phyloP scores from a whole-genome alignment of 2,329 filamentous ascomycete genomes.

The Stagonosporopsis tanaceti region DNA sequence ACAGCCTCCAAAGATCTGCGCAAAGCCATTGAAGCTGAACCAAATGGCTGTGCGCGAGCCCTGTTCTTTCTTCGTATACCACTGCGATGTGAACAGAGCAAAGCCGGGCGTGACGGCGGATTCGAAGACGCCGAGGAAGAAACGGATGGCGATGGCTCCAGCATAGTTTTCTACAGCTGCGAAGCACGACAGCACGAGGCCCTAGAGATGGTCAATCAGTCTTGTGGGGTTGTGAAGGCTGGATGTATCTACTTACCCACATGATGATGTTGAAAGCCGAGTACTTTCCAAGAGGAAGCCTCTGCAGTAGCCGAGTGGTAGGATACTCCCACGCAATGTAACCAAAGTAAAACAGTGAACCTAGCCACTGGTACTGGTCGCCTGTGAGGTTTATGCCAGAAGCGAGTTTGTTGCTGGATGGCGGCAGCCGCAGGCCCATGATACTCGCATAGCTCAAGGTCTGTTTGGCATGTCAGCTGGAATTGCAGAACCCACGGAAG shows the following conservation, averaged over 20 bases:
- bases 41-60: slow-evolving; percentile 69
- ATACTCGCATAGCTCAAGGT: slow-evolving; percentile 62
- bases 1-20: slow-evolving; percentile 68
- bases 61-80: slow-evolving; percentile 77
- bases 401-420: slow-evolving; percentile 36
- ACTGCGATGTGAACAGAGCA: slow-evolving; percentile 72
- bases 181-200: slow-evolving; percentile 67
- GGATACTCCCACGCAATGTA: slow-evolving; percentile 71
- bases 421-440: slow-evolving; percentile 55
- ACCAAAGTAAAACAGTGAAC: slow-evolving; percentile 62
- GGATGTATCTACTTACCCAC: slow-evolving; percentile 20
- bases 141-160: slow-evolving; percentile 69
- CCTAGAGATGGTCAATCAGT: slow-evolving; percentile 48
- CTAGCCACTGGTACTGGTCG: slow-evolving; percentile 62
- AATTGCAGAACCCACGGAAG: not conserved
- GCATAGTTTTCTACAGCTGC: slow-evolving; percentile 68
- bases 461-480: slow-evolving; percentile 22
- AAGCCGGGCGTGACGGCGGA: slow-evolving; percentile 74
- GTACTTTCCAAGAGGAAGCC: slow-evolving; percentile 71
- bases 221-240: not conserved
- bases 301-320: slow-evolving; percentile 69
- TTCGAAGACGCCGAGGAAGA: slow-evolving; percentile 74
- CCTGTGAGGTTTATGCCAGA: slow-evolving; percentile 57
- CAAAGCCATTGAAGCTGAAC: slow-evolving; percentile 73
- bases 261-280: slow-evolving; percentile 40